phyloP scores from a whole-genome alignment of 495 filamentous ascomycete species.

The Neurospora sp. region DNA sequence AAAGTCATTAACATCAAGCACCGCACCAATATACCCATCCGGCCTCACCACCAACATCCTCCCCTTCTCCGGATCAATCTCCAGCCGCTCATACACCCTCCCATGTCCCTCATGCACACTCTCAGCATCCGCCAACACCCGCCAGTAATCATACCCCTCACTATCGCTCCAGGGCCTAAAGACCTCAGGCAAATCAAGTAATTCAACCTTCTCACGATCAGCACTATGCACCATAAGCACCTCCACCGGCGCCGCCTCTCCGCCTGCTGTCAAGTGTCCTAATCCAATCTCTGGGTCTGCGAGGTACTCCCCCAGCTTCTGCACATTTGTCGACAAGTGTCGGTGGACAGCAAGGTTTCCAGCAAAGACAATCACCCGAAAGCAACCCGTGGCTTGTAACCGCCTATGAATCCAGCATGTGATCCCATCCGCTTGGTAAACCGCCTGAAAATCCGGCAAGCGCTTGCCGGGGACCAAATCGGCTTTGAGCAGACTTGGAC shows the following conservation, averaged over 20 bases:
- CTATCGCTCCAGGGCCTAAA: slow-evolving; percentile 47
- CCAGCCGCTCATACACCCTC: slow-evolving; percentile 51
- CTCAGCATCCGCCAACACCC: slow-evolving; percentile 52
- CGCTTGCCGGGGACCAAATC: slow-evolving; percentile 11
- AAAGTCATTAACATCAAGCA: slow-evolving; percentile 37
- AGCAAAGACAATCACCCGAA: slow-evolving; percentile 10
- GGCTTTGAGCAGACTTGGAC: slow-evolving; percentile 30
- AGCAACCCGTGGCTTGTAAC: slow-evolving; percentile 6
- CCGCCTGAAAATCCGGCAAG: slow-evolving; percentile 9
- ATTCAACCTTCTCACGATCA: slow-evolving; percentile 33
- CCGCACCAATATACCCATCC: slow-evolving; percentile 54
- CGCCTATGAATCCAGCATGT: slow-evolving; percentile 2
- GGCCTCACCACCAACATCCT: slow-evolving; percentile 43
- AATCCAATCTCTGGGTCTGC: not conserved
- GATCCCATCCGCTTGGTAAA: slow-evolving; percentile 8
- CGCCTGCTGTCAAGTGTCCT: not conserved
- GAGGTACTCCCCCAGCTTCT: slow-evolving; percentile 1
- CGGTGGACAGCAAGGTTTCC: slow-evolving; percentile 1
- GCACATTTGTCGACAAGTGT: not conserved
- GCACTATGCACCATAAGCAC: slow-evolving; percentile 50
- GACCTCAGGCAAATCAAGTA: slow-evolving; percentile 44
- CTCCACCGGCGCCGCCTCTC: slow-evolving; percentile 20
- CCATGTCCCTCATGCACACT: slow-evolving; percentile 49
- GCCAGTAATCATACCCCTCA: slow-evolving; percentile 52
- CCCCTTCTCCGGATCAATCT: slow-evolving; percentile 47